phyloP scores from a whole-genome alignment of 345 rosid genomes.

The Hirschfeldia incana region DNA sequence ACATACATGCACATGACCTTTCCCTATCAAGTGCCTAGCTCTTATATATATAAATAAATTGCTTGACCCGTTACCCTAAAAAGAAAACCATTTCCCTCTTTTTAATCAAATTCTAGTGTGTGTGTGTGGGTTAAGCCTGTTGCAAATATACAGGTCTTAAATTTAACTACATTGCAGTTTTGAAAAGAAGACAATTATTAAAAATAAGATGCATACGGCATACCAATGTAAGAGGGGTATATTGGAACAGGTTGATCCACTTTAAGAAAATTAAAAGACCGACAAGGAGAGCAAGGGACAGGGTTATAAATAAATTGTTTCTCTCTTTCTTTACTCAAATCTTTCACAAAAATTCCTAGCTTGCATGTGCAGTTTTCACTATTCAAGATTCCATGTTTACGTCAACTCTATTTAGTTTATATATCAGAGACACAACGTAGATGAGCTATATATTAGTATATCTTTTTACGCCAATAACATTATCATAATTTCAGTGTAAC shows the following conservation, averaged over 20 bases:
- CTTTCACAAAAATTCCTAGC: conserved; percentile 29
- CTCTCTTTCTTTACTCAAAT: not conserved
- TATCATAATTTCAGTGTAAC: not conserved
- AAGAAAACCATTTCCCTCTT: not conserved
- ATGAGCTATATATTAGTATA: not conserved
- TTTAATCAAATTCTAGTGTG: not conserved
- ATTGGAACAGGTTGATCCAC: conserved; percentile 13
- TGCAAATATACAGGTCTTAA: not conserved
- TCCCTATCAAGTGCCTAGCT: conserved; percentile 26
- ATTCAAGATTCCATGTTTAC: conserved; percentile 26
- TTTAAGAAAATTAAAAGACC: not conserved
- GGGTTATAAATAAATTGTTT: conserved; percentile 1
- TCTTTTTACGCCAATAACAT: not conserved
- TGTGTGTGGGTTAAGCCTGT: not conserved
- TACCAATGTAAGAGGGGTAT: not conserved
- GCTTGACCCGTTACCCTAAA: conserved; percentile 2
- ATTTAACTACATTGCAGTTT: not conserved
- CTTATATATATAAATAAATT: not conserved
- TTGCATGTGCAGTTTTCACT: conserved; percentile 31
- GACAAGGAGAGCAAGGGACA: conserved; percentile 20
- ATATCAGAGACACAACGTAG: conserved; percentile 11
- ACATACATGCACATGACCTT: conserved; percentile 20
- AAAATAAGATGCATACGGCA: not conserved
- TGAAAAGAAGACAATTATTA: not conserved
- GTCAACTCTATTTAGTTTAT: not conserved